These are phyloP conservation scores for Lomentospora prolificans DNA, from an alignment of 2,329 filamentous ascomycete genomes.

Conservation along the genomic window DNA sequence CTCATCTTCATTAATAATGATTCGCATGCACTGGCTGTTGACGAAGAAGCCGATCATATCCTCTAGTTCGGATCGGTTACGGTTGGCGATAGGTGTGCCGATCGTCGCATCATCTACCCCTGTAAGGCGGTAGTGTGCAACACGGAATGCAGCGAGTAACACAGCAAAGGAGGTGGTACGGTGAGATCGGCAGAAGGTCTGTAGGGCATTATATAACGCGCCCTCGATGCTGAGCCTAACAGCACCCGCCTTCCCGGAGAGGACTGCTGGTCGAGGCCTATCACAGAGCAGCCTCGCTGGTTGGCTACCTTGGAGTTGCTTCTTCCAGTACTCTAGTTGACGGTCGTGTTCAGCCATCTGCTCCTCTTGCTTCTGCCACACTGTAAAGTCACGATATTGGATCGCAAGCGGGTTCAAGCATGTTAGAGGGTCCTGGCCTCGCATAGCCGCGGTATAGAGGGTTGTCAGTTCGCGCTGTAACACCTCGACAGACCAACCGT, in stretches of 20 bases:
- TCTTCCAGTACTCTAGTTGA: slow-evolving; percentile 17
- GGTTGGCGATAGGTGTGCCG: slow-evolving; percentile 10
- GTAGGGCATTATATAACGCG: slow-evolving; percentile 8
- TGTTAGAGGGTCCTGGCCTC: slow-evolving; percentile 10
- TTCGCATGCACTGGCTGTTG: slow-evolving; percentile 7
- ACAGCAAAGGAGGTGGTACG: slow-evolving; percentile 8
- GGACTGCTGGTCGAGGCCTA: background rate
- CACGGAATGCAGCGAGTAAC: slow-evolving; percentile 16
- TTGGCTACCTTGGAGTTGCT: slow-evolving; percentile 11
- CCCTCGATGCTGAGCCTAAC: background rate
- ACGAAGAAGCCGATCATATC: slow-evolving; percentile 8
- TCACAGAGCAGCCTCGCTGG: slow-evolving; percentile 15
- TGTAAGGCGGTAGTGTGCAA: slow-evolving; percentile 18
- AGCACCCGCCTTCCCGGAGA: background rate
- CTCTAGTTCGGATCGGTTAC: slow-evolving; percentile 8
- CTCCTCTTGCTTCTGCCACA: slow-evolving; percentile 14
- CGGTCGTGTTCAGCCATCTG: slow-evolving; percentile 12
- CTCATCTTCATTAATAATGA: slow-evolving; percentile 9
- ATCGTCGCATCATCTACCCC: slow-evolving; percentile 15
- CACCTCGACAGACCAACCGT: slow-evolving; percentile 20
- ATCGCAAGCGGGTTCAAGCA: slow-evolving; percentile 13
- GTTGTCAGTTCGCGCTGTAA: slow-evolving; percentile 14
- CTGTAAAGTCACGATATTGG: slow-evolving; percentile 17
- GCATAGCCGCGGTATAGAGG: slow-evolving; percentile 13
- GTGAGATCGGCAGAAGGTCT: slow-evolving; percentile 7